These are phyloP conservation scores for Trichocladium antarcticum DNA, from an alignment of 495 filamentous ascomycete species.

Conservation along the genomic window DNA sequence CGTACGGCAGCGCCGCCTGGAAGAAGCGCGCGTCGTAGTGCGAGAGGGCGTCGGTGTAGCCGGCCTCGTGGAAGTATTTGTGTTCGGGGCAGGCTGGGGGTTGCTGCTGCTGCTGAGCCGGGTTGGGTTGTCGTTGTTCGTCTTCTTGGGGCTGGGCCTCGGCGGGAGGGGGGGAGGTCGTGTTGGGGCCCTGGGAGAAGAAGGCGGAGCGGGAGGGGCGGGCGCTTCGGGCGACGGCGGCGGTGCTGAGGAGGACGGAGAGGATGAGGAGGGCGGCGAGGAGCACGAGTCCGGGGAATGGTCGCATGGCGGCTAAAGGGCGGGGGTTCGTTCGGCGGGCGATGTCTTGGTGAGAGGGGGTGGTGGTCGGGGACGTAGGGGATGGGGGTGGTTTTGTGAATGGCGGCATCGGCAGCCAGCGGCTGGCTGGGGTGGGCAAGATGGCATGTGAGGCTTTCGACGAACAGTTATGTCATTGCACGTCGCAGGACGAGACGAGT, in stretches of 20 bases:
- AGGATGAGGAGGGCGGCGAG: background rate
- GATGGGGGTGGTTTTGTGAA: background rate
- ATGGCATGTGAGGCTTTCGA: background rate
- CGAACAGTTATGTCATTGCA: background rate
- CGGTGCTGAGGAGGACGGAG: conserved; percentile 1
- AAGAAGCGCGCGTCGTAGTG: conserved; percentile 71
- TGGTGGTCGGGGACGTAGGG: background rate
- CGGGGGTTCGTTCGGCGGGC: background rate
- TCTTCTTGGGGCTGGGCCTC: background rate
- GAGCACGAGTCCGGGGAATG: background rate
- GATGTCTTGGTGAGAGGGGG: background rate
- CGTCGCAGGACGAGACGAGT: background rate
- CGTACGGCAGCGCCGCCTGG: conserved; percentile 47
- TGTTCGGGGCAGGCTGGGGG: conserved; percentile 9
- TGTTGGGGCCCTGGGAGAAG: background rate
- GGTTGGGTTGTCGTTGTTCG: conserved; percentile 22
- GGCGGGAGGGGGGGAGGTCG: background rate
- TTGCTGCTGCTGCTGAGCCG: background rate
- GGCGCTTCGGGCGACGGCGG: background rate
- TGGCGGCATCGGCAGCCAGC: background rate
- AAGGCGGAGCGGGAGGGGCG: background rate
- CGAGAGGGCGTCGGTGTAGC: conserved; percentile 42
- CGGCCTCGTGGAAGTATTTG: conserved; percentile 49
- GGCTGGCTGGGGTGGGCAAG: background rate
- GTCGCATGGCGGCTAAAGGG: background rate